phyloP scores from a whole-genome alignment of 2,329 filamentous ascomycete genomes.

The Aspergillus proliferans region DNA sequence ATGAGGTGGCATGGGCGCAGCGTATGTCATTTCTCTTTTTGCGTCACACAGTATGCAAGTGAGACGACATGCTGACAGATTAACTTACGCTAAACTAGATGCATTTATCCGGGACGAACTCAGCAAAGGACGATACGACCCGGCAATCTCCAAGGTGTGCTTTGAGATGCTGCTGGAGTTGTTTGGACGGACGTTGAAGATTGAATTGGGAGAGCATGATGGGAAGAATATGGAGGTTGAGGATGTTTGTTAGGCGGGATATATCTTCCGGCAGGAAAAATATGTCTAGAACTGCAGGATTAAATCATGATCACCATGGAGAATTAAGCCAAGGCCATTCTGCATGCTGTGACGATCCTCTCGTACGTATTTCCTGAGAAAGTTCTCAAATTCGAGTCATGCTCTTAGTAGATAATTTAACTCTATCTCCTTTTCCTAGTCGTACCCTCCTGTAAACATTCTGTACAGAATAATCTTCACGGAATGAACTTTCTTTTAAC shows the following conservation, averaged over 20 bases:
- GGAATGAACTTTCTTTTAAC: too few relatives aligned
- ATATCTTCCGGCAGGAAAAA: background rate
- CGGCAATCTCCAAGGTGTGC: constrained; percentile 76
- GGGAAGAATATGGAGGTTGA: constrained; percentile 59
- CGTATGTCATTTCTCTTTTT: constrained; percentile 43
- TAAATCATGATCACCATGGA: too few relatives aligned
- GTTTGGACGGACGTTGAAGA: constrained; percentile 70
- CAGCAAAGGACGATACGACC: constrained; percentile 89
- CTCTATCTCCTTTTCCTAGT: too few relatives aligned
- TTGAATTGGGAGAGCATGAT: constrained; percentile 66
- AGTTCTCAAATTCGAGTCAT: too few relatives aligned
- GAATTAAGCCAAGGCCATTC: too few relatives aligned
- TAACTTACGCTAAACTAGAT: constrained; percentile 40
- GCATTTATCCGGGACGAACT: constrained; percentile 91
- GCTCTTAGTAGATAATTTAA: too few relatives aligned
- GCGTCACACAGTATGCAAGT: background rate
- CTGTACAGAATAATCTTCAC: too few relatives aligned
- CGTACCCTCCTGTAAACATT: too few relatives aligned
- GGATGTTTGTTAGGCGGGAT: constrained; percentile 60
- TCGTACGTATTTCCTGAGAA: too few relatives aligned
- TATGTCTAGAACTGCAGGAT: background rate
- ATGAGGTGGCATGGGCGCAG: constrained; percentile 89
- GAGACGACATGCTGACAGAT: background rate
- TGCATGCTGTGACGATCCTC: too few relatives aligned
- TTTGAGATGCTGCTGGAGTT: constrained; percentile 86